Base-by-base conservation (phyloP, 2,329 filamentous ascomycete species). In the Polychaeton citri region DNA sequence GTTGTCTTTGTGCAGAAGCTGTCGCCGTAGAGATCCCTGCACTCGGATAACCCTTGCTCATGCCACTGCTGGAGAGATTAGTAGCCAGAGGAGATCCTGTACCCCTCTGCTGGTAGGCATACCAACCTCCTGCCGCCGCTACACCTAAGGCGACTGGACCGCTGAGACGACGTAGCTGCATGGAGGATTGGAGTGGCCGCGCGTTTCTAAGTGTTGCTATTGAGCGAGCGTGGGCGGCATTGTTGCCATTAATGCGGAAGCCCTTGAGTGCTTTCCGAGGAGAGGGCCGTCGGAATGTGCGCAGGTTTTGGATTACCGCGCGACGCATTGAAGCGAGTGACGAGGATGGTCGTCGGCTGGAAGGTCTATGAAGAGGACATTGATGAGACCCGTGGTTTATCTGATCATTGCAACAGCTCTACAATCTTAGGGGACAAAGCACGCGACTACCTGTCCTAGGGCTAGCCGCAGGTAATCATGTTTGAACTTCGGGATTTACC, bases 101-200 rank as follows among this genome's bases (percentile, higher is more conserved):
- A 15, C 31, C 38, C 26, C 35, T 42, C 28, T 47, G 47, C 33
- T 51, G 72, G 62, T 81, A 83, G 37, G 72, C 71, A 62, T 85
- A 85, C 71, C 79, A 87, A 45, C 80, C 79, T 39, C 81, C 68
- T 50, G 74, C 83, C 47, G 79, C 81, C 35, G 69, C 68, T 36
- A 83, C 67, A 52, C 75, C 74, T 43, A 81, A 79, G 39, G 80
- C 69, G 40, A 85, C 58, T 40, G 76, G 79, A 47, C 75, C 66
- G 4, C 74, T 74, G 46, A 81, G 66, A 47, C 76, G 71, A 44
- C 81, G 77, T 34, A 79, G 62, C 60, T 81, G 79, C 81, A 88
- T 87, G 47, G 80, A 81, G 47, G 78, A 77, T 46, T 65, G 71
- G 38, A 81, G 63, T 48, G 54, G 57, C 43, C 64, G 53, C 37